A percentile compares a stretch with the other conserved stretches of the same genome.
Evolutionary conservation across 495 filamentous ascomycete genomes (phyloP).

Genomic region (Pyronema omphalodes): DNA sequence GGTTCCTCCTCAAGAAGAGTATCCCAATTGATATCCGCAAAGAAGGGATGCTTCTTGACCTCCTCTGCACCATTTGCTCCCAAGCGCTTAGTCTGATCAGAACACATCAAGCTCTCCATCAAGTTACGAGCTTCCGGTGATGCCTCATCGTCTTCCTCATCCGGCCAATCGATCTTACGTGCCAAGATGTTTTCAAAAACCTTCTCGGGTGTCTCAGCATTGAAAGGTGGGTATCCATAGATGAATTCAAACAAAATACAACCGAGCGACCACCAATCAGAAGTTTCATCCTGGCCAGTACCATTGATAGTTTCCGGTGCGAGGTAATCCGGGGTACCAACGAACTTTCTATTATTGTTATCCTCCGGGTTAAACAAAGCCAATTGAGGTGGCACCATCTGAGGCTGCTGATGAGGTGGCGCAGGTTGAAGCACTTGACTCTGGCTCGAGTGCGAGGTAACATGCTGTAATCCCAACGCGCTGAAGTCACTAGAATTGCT

Average conservation of each 20-base stretch:
- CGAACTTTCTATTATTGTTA: conserved; percentile 76
- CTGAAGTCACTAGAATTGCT: conserved; percentile 25
- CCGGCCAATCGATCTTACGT: conserved; percentile 76
- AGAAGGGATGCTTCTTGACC: conserved; percentile 79
- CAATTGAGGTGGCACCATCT: conserved; percentile 89
- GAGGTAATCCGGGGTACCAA: conserved; percentile 92
- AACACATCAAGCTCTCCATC: conserved; percentile 74
- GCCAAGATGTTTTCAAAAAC: conserved; percentile 93
- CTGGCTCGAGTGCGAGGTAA: conserved; percentile 21
- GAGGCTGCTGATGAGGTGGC: conserved; percentile 24
- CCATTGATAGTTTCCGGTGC: conserved; percentile 94
- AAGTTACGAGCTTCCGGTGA: conserved; percentile 80
- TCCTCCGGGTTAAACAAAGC: conserved; percentile 92
- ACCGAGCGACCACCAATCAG: conserved; percentile 98
- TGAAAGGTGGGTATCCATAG: conserved; percentile 83
- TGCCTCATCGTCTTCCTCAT: conserved; percentile 45
- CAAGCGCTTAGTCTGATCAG: conserved; percentile 60
- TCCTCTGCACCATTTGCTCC: conserved; percentile 86
- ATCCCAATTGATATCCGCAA: conserved; percentile 72
- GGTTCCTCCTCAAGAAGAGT: conserved; percentile 80
- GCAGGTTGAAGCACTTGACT: conserved; percentile 35
- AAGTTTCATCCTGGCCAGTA: conserved; percentile 86
- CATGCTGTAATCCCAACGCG: conserved; percentile 23
- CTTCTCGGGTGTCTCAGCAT: conserved; percentile 72
- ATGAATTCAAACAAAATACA: conserved; percentile 96